Base-by-base conservation (phyloP, 2,329 filamentous ascomycete species). In the Pseudofabraea citricarpa region DNA sequence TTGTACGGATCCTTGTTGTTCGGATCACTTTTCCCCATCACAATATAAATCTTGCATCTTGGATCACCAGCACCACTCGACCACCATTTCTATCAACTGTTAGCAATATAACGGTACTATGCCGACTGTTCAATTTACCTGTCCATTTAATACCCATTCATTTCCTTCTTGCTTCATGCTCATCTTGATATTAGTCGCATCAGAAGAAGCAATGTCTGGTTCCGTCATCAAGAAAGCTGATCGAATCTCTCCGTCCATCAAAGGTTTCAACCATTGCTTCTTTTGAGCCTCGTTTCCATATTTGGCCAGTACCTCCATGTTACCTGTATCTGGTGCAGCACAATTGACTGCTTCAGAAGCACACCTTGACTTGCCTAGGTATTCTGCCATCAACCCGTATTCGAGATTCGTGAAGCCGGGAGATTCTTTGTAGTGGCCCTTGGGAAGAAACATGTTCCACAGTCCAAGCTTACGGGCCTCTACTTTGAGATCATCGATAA, bases 381-480 rank as follows among this genome's bases (percentile, higher is more conserved):
- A 87, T 71, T 98, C 93, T 15, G 93, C 93, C 90, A 97, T 98
- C 57, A 98, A 72, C 10, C 90, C 93, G 63, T 98, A 98, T 69
- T 98, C 93, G 50, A 98, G 74, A 68, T 97, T 98, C 47, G 83
- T 88, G 71, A 89, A 96, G 24, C 93, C 93, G 19, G 91, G 90
- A 1, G 90, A 94, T 71, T 96, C 88, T 65, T 85, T 88, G 76
- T 96, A 97, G 70, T 96, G 90, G 57, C 84, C 90, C 72, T 87
- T 91, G 52, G 93, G 88, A 55, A 98, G 69, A 74, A 98, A 98
- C 84, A 98, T 86, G 70, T 98, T 98, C 93, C 93, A 98, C 36
- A 98, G 74, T 1, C 91, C 93, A 20, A 95, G 77, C 56, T 85
- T 76, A 60, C 75, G 79, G 35, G 91, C 93, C 65, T 90, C 87